Conservation (phyloP, 2,329 filamentous ascomycete species). For the Mollisiaceae sp. region DNA sequence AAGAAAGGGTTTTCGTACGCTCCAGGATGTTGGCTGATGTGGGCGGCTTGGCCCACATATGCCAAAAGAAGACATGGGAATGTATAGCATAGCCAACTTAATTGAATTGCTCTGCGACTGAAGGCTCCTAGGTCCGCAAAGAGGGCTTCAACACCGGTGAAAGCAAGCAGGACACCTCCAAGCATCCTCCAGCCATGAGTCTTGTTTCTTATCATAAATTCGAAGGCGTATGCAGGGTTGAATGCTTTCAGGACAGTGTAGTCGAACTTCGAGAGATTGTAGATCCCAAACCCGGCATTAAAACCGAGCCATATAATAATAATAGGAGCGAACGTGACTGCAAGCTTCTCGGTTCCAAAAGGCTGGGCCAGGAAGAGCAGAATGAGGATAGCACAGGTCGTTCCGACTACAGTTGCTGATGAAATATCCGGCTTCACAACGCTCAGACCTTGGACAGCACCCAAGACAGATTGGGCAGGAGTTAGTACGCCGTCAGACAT, state of each 20-base stretch:
- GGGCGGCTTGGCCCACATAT: slow-evolving; percentile 69
- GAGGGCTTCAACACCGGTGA: slow-evolving; percentile 77
- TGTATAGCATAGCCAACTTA: slow-evolving; percentile 71
- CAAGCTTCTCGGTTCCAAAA: slow-evolving; percentile 65
- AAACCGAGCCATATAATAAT: slow-evolving; percentile 70
- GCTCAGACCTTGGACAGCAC: slow-evolving; percentile 66
- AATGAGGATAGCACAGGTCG: slow-evolving; percentile 67
- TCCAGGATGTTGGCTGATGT: slow-evolving; percentile 56
- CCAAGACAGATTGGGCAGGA: slow-evolving; percentile 71
- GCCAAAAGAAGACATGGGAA: slow-evolving; percentile 65
- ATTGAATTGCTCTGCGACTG: slow-evolving; percentile 69
- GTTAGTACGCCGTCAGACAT: slow-evolving; percentile 68
- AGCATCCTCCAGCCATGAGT: slow-evolving; percentile 66
- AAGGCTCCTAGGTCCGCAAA: slow-evolving; percentile 82
- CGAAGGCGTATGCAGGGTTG: slow-evolving; percentile 62
- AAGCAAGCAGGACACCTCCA: slow-evolving; percentile 72
- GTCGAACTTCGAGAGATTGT: slow-evolving; percentile 59
- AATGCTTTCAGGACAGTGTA: slow-evolving; percentile 59
- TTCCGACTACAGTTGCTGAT: slow-evolving; percentile 63
- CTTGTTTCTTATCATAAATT: slow-evolving; percentile 62
- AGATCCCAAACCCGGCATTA: slow-evolving; percentile 67
- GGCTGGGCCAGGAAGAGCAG: slow-evolving; percentile 68
- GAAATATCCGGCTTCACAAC: slow-evolving; percentile 63
- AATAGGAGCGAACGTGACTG: slow-evolving; percentile 65
- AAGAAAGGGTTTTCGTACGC: slow-evolving; percentile 77